Evolutionary conservation across 176 grass and related monocot genomes (phyloP).

Genomic region (Carex myosuroides): DNA sequence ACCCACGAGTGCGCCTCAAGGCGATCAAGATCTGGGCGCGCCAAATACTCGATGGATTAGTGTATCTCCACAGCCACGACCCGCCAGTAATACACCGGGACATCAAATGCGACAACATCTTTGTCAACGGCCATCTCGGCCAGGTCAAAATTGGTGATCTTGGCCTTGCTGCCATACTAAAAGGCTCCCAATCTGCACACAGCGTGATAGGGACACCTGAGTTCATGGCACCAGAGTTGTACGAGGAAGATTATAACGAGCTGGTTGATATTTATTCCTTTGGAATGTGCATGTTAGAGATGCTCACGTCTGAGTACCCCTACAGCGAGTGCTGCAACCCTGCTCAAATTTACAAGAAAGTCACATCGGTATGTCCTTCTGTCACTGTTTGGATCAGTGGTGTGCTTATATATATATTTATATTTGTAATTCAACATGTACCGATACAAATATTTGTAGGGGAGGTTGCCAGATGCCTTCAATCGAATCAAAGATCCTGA

Average conservation of each 20-base stretch:
- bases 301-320: constrained; percentile 77
- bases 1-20: constrained; percentile 48
- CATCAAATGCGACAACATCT: constrained; percentile 90
- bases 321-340: constrained; percentile 84
- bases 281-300: constrained; percentile 94
- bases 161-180: constrained; percentile 66
- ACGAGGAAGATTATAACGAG: constrained; percentile 82
- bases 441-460: constrained; percentile 11
- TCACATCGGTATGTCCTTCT: constrained; percentile 32
- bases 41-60: constrained; percentile 56
- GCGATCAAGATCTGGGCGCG: constrained; percentile 62
- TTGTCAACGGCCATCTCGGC: constrained; percentile 75
- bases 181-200: constrained; percentile 31
- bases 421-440: neutral
- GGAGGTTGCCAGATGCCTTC: constrained; percentile 71
- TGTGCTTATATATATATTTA: neutral
- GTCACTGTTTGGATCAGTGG: neutral
- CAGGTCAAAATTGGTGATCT: constrained; percentile 95
- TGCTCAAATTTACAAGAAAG: constrained; percentile 98
- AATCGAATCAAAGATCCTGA: constrained; percentile 35
- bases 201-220: constrained; percentile 86
- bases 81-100: constrained; percentile 83
- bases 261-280: constrained; percentile 79
- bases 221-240: constrained; percentile 97
- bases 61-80: constrained; percentile 52